These are phyloP conservation scores for Cyberlindnera mycetangii DNA, from an alignment of 805 yeast species.

Conservation along the genomic window DNA sequence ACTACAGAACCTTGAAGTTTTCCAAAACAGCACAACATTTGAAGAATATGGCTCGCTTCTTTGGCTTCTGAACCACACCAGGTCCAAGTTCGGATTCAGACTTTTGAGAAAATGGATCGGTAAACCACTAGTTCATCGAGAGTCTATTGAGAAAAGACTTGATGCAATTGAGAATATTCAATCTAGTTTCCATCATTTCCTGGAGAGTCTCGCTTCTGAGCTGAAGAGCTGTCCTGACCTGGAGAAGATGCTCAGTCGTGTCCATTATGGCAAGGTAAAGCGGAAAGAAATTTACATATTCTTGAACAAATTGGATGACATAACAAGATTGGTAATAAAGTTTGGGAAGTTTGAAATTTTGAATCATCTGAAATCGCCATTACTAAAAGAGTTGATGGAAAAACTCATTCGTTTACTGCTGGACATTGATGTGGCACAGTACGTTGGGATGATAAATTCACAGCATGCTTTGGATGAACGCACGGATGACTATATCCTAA, in stretches of 20 bases:
- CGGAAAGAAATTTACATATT: slow-evolving; percentile 59
- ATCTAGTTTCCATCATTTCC: slow-evolving; percentile 36
- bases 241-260: slow-evolving; percentile 51
- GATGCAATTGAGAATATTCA: slow-evolving; percentile 56
- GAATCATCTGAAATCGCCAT: slow-evolving; percentile 25
- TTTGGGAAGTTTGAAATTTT: slow-evolving; percentile 30
- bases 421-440: slow-evolving; percentile 31
- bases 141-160: slow-evolving; percentile 55
- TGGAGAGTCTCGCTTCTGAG: slow-evolving; percentile 34
- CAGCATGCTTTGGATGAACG: slow-evolving; percentile 48
- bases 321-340: slow-evolving; percentile 30
- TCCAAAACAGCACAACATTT: slow-evolving; percentile 57
- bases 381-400: slow-evolving; percentile 38
- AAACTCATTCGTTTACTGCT: slow-evolving; percentile 35
- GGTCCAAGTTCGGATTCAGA: slow-evolving; percentile 73
- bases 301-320: slow-evolving; percentile 38
- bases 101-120: slow-evolving; percentile 69
- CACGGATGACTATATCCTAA: slow-evolving; percentile 44
- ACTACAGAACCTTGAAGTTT: slow-evolving; percentile 70
- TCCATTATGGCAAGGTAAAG: slow-evolving; percentile 57
- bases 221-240: slow-evolving; percentile 50
- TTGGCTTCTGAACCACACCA: slow-evolving; percentile 80
- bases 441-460: slow-evolving; percentile 49
- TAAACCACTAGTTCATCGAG: slow-evolving; percentile 59
- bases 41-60: slow-evolving; percentile 64